Evolutionary conservation across 345 rosid species (phyloP), one percentile per base, ranked within the genome.

Genomic region (Gossypium herbaceum): DNA sequence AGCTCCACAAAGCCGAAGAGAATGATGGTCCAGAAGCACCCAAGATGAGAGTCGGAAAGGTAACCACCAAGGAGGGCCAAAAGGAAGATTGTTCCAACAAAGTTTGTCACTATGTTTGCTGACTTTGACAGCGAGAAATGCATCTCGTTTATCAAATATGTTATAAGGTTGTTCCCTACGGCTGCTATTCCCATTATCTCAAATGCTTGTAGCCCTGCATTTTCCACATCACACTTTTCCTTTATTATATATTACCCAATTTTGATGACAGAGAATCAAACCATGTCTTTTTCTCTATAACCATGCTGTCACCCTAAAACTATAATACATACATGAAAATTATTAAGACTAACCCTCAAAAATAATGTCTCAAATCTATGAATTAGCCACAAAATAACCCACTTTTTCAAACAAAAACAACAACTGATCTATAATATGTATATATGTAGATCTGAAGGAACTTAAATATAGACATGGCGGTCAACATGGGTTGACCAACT

Each of bases 141-240:
- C 99, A 95, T 95, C 86, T 95, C 99, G 75, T 95, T 93, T 44
- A 95, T 93, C 74, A 91, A 88, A 77, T 95, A 95, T 19, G 99
- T 95, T 82, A 95, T 93, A 24, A 95, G 94, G 84, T 95, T 95
- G 96, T 93, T 95, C 79, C 99, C 99, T 15, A 95, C 97, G 9
- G 99, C 98, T 10, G 97, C 99, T 52, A 95, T 93, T 55, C 80
- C 98, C 98, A 95, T 95, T 80, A 95, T 95, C 94, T 95, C 98
- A 80, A 91, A 91, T 63, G 88, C 92, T 82, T 95, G 96, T 27
- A 95, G 85, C 78, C 99, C 99, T 93, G 83, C 9, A 8, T 19
- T 2, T 10, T 24, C 27, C 55, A 47, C 51, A 25, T 8, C 43
- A 24, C 43, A 7, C 39, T 15, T 58, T 24, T 3, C 34, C 5